Percentiles rank a stretch among this genome's conserved stretches.
Evolutionary conservation across 208 protist genomes (phyloP).

Genomic region (Trypanosomatidae sp.): DNA sequence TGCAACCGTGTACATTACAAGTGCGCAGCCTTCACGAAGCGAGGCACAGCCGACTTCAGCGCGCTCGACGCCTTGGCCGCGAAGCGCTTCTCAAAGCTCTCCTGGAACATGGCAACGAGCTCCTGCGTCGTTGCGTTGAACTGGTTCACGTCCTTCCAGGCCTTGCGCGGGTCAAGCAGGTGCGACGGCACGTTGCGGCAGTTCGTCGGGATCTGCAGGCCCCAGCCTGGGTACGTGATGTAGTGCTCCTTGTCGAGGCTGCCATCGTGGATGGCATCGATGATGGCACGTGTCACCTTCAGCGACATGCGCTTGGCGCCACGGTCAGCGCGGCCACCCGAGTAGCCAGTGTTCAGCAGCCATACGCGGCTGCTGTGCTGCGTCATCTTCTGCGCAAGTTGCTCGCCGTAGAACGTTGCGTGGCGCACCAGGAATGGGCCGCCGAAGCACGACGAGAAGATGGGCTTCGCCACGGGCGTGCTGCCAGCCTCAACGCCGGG

Average conservation of each 20-base stretch:
- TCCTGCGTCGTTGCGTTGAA: slow-evolving; percentile 78
- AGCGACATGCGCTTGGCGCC: slow-evolving; percentile 86
- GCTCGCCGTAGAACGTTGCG: slow-evolving; percentile 92
- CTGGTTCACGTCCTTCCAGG: slow-evolving; percentile 78
- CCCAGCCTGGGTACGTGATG: slow-evolving; percentile 72
- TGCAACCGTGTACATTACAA: slow-evolving; percentile 10
- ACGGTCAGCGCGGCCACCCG: slow-evolving; percentile 70
- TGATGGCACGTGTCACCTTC: slow-evolving; percentile 90
- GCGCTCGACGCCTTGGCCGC: slow-evolving; percentile 56
- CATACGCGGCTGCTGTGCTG: slow-evolving; percentile 74
- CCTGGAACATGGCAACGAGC: slow-evolving; percentile 85
- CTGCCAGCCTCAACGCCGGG: slow-evolving; percentile 91
- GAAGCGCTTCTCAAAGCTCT: slow-evolving; percentile 89
- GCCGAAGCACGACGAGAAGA: slow-evolving; percentile 94
- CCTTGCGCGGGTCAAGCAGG: slow-evolving; percentile 83
- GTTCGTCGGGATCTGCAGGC: slow-evolving; percentile 77
- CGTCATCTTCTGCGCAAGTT: slow-evolving; percentile 91
- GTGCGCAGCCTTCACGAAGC: slow-evolving; percentile 28
- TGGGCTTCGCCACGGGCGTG: slow-evolving; percentile 77
- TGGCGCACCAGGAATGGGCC: slow-evolving; percentile 94
- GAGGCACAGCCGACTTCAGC: slow-evolving; percentile 74
- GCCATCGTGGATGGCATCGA: slow-evolving; percentile 93
- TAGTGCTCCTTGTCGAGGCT: slow-evolving; percentile 65
- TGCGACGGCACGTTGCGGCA: slow-evolving; percentile 64
- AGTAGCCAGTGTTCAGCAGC: slow-evolving; percentile 95